Base-by-base conservation (phyloP, 2,329 filamentous ascomycete species). In the Cryphonectria parasitica region DNA sequence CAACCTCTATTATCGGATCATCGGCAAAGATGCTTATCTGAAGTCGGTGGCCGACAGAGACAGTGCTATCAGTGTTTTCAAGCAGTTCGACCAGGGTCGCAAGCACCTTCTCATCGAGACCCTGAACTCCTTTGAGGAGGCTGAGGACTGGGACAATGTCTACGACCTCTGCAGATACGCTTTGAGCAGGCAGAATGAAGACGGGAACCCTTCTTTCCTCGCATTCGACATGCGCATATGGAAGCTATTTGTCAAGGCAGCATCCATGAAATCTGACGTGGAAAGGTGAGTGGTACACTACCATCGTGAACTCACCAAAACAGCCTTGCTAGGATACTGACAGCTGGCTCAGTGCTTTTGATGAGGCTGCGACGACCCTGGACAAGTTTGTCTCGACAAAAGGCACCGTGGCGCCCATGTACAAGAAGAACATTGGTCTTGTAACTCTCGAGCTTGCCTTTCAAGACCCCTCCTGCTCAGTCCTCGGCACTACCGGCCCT, bases 51-150 rank as follows among this genome's bases (percentile, higher is more conserved):
- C 80, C 0, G 45, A 61, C 2, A 60, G 49, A 17, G 25, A 45
- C 1, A 71, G 31, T 39, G 65, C 68, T 13, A 80, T 85, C 11
- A 82, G 81, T 0, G 84, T 84, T 0, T 74, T 83, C 3, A 75
- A 76, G 28, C 84, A 86, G 73, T 82, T 87, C 61, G 79, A 77
- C 25, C 76, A 81, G 28, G 85, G 84, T 3, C 82, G 82, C 64
- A 87, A 87, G 72, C 82, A 86, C 70, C 74, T 85, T 0, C 78
- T 86, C 17, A 75, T 82, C n/a, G 80, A 83, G n/a, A 77, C 79
- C 0, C 75, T 85, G 5, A 70, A 76, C 5, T 79, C 78, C 13
- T 78, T 84, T 13, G 79, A 81, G n/a, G 73, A 75, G 0, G 78
- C 80, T 7, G 76, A 77, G 11, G 78, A 84, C 34, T 87, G 84